These are phyloP conservation scores for Dianthus caryophyllus DNA, from an alignment of 148 eudicot species.

Conservation along the genomic window DNA sequence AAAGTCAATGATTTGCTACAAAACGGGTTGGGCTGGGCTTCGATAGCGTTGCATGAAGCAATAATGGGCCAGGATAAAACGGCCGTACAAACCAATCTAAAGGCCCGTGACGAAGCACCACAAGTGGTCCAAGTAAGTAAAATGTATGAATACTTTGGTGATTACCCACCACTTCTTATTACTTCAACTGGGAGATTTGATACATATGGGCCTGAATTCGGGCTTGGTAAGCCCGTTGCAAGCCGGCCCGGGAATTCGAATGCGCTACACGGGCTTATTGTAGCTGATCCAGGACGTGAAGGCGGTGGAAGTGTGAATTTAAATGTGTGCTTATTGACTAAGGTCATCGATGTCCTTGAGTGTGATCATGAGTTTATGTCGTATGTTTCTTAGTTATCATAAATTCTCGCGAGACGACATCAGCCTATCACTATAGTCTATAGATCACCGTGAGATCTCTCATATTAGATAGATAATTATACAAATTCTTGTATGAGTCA, in stretches of 20 bases:
- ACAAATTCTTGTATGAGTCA: no score
- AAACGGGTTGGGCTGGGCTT: conserved; percentile 13
- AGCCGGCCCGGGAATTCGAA: conserved; percentile 42
- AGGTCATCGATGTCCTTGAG: conserved; percentile 47
- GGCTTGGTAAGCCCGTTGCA: conserved; percentile 55
- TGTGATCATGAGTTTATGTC: conserved; percentile 47
- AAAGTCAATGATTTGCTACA: neutral
- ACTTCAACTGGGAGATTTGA: conserved; percentile 65
- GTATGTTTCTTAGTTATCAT: neutral
- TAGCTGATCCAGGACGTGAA: conserved; percentile 56
- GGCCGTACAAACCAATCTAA: neutral
- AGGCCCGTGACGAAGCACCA: neutral
- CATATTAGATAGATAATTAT: no score
- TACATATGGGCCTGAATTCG: conserved; percentile 63
- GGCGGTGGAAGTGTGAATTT: conserved; percentile 59
- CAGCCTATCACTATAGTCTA: no score
- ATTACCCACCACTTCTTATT: conserved; percentile 41
- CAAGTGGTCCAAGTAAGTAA: conserved; percentile 20
- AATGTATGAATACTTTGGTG: conserved; percentile 15
- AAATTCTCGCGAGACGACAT: no score
- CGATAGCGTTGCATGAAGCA: neutral
- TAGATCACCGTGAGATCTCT: no score
- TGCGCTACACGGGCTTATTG: conserved; percentile 48
- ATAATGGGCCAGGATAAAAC: neutral
- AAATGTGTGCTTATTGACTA: conserved; percentile 52